Percentiles rank a stretch among this genome's conserved stretches.
phyloP scores from a whole-genome alignment of 192 early-diverging fungal species.

The Anaeromyces robustus region DNA sequence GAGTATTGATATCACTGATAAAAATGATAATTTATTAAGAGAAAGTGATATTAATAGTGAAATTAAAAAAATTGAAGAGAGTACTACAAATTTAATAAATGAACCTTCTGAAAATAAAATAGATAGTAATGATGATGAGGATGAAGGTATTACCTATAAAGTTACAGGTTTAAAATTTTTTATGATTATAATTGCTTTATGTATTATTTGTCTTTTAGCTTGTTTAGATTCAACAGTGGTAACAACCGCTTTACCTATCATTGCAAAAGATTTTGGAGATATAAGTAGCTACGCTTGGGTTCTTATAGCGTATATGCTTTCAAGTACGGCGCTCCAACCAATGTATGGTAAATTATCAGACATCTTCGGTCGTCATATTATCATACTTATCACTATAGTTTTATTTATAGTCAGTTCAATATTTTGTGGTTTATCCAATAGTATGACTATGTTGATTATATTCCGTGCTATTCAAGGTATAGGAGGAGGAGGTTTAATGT shows the following conservation, averaged over 20 bases:
- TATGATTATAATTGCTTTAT: background rate
- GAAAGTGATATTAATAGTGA: too few species aligned
- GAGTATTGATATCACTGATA: too few species aligned
- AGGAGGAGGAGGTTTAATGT: conserved; percentile 63
- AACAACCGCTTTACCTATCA: conserved; percentile 49
- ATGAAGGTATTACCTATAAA: background rate
- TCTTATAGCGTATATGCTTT: background rate
- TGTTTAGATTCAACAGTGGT: conserved; percentile 72
- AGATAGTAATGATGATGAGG: too few species aligned
- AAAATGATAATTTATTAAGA: too few species aligned
- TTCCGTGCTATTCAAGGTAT: conserved; percentile 67
- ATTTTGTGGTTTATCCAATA: conserved; percentile 58
- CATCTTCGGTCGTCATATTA: conserved; percentile 74
- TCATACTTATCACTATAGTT: conserved; percentile 52
- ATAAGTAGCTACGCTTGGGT: background rate
- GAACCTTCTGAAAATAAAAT: background rate
- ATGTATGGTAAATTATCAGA: conserved; percentile 75
- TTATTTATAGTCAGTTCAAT: conserved; percentile 69
- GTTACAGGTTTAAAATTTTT: background rate
- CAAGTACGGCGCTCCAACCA: conserved; percentile 50
- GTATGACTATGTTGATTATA: conserved; percentile 44
- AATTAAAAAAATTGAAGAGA: too few species aligned
- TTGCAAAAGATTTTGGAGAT: conserved; percentile 49
- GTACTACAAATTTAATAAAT: too few species aligned
- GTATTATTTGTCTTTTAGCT: conserved; percentile 26